Evolutionary conservation across 164 flowering plant genomes (phyloP).

Genomic region (Vitis rupestris): DNA sequence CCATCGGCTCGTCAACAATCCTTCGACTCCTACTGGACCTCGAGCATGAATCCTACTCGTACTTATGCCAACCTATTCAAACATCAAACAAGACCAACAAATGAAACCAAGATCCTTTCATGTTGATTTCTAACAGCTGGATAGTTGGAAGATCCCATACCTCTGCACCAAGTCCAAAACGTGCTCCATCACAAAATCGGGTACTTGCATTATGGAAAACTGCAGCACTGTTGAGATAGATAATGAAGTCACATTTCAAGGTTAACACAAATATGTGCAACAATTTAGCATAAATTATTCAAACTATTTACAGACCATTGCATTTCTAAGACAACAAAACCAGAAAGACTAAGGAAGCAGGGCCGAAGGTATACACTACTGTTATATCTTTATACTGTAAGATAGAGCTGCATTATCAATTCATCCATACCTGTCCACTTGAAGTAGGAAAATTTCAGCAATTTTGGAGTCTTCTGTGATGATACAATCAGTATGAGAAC

Average conservation of each 20-base stretch:
- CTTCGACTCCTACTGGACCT: conserved; percentile 93
- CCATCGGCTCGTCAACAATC: conserved; percentile 84
- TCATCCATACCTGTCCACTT: conserved; percentile 69
- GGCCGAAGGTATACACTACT: not conserved
- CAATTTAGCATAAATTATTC: too few species aligned
- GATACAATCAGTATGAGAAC: conserved; percentile 86
- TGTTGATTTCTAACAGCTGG: not conserved
- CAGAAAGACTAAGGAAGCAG: too few species aligned
- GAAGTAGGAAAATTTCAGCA: conserved; percentile 61
- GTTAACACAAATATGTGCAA: not conserved
- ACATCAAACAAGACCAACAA: conserved; percentile 12
- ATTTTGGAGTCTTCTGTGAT: conserved; percentile 64
- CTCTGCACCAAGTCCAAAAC: conserved; percentile 93
- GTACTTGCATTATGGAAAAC: conserved; percentile 93
- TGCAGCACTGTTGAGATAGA: conserved; percentile 62
- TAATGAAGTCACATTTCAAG: not conserved
- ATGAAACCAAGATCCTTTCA: not conserved
- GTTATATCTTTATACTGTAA: not conserved
- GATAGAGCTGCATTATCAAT: not conserved
- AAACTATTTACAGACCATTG: too few species aligned
- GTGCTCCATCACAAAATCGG: conserved; percentile 88
- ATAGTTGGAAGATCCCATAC: conserved; percentile 26
- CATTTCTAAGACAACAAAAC: too few species aligned
- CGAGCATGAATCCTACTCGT: conserved; percentile 88
- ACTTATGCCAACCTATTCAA: conserved; percentile 78